Conservation (phyloP, 768 basidiomycete genomes). For the Phaeotremella skinneri region DNA sequence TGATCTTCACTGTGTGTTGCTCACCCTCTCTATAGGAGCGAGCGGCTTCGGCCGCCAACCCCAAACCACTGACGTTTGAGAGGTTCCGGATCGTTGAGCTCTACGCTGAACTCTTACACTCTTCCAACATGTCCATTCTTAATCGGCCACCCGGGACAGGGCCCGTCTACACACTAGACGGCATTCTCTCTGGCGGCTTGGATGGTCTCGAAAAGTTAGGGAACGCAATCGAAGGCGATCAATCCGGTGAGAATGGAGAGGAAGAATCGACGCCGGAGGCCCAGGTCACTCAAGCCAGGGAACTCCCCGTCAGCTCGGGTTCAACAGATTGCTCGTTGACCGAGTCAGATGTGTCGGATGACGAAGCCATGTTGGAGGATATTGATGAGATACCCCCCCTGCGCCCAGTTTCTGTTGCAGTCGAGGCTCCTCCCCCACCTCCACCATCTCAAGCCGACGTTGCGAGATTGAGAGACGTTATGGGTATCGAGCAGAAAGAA, state of each 20-base stretch:
- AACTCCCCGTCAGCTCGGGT: slow-evolving; percentile 52
- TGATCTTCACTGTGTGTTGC: neutral
- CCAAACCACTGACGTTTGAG: slow-evolving; percentile 84
- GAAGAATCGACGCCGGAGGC: slow-evolving; percentile 69
- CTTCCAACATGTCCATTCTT: slow-evolving; percentile 94
- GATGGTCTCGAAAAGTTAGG: slow-evolving; percentile 81
- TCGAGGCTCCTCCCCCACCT: slow-evolving; percentile 23
- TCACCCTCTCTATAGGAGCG: slow-evolving; percentile 18
- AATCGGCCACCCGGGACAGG: slow-evolving; percentile 73
- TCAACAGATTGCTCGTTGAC: slow-evolving; percentile 43
- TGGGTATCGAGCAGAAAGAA: slow-evolving; percentile 30
- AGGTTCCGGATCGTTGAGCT: slow-evolving; percentile 94
- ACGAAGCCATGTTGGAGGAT: slow-evolving; percentile 32
- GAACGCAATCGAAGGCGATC: slow-evolving; percentile 68
- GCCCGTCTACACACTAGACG: slow-evolving; percentile 74
- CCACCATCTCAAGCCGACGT: slow-evolving; percentile 42
- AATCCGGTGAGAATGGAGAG: slow-evolving; percentile 65
- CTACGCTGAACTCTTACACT: slow-evolving; percentile 93
- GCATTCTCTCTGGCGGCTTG: slow-evolving; percentile 82
- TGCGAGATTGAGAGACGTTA: slow-evolving; percentile 36
- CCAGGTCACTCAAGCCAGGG: slow-evolving; percentile 60
- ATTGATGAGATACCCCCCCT: slow-evolving; percentile 32
- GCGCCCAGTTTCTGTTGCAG: slow-evolving; percentile 8
- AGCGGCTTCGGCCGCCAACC: slow-evolving; percentile 55
- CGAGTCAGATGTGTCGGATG: slow-evolving; percentile 38